A percentile compares a stretch with the other conserved stretches of the same genome.
phyloP scores from a whole-genome alignment of 2,329 filamentous ascomycete genomes.

The Aspergillus arachidicola region DNA sequence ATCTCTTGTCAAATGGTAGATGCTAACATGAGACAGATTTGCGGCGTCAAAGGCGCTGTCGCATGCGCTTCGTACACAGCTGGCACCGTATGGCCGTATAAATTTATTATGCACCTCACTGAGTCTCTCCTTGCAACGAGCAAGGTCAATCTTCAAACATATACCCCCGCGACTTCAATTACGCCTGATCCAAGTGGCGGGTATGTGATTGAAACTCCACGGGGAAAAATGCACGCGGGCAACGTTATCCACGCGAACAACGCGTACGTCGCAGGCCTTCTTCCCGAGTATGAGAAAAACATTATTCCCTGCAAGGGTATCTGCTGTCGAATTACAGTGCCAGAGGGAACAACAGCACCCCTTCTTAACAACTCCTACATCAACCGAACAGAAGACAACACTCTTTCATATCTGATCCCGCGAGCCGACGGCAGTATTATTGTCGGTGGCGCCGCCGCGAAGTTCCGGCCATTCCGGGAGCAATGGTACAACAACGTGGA shows the following conservation, averaged over 20 bases:
- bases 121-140: conserved; percentile 59
- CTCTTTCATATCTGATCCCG: conserved; percentile 60
- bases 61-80: conserved; percentile 37
- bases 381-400: conserved; percentile 51
- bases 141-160: conserved; percentile 56
- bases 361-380: conserved; percentile 55
- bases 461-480: conserved; percentile 24
- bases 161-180: conserved; percentile 46
- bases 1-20: background rate
- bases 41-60: conserved; percentile 42
- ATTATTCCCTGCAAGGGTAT: conserved; percentile 74
- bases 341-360: conserved; percentile 24
- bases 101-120: conserved; percentile 72
- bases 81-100: conserved; percentile 64
- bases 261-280: conserved; percentile 74
- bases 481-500: conserved; percentile 49
- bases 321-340: conserved; percentile 34
- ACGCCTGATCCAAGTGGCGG: conserved; percentile 53
- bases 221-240: conserved; percentile 64
- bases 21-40: conserved; percentile 26
- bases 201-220: conserved; percentile 57
- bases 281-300: conserved; percentile 69
- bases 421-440: conserved; percentile 57
- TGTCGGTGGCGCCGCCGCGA: conserved; percentile 63
- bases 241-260: conserved; percentile 82